These are phyloP conservation scores for Ogataea angusta DNA, from an alignment of 805 yeast genomes.

Conservation along the genomic window DNA sequence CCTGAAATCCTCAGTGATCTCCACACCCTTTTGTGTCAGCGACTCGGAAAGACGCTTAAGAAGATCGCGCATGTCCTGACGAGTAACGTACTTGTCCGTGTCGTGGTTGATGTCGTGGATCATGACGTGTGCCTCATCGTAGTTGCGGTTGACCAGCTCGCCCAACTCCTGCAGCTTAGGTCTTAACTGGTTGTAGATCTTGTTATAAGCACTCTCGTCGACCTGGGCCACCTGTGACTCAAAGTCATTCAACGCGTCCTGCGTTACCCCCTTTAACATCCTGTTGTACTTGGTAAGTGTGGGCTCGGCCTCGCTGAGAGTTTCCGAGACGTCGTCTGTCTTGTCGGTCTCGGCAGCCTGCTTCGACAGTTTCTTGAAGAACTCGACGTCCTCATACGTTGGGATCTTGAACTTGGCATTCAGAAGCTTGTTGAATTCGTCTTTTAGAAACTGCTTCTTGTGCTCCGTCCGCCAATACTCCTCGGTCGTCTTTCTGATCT, in stretches of 20 bases:
- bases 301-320: slow-evolving; percentile 16
- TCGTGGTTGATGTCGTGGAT: slow-evolving; percentile 27
- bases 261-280: slow-evolving; percentile 36
- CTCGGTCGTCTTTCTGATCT: slow-evolving; percentile 25
- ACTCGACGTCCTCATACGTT: slow-evolving; percentile 23
- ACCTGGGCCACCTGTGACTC: slow-evolving; percentile 34
- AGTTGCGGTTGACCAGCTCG: slow-evolving; percentile 24
- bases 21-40: slow-evolving; percentile 32
- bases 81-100: slow-evolving; percentile 35
- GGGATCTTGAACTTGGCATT: slow-evolving; percentile 30
- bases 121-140: slow-evolving; percentile 26
- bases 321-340: slow-evolving; percentile 12
- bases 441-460: slow-evolving; percentile 31
- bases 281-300: slow-evolving; percentile 27
- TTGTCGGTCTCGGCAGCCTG: slow-evolving; percentile 11
- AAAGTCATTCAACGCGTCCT: slow-evolving; percentile 39
- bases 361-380: slow-evolving; percentile 19
- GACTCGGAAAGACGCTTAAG: slow-evolving; percentile 33
- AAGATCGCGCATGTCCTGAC: slow-evolving; percentile 46
- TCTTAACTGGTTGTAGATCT: slow-evolving; percentile 32
- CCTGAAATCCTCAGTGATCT: slow-evolving; percentile 32
- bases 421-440: slow-evolving; percentile 30
- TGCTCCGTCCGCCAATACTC: slow-evolving; percentile 28
- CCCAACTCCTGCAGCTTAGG: slow-evolving; percentile 35
- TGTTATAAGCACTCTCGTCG: slow-evolving; percentile 26